Base-by-base conservation (phyloP, 352 stramenopile species). In the Pythium folliculosum region DNA sequence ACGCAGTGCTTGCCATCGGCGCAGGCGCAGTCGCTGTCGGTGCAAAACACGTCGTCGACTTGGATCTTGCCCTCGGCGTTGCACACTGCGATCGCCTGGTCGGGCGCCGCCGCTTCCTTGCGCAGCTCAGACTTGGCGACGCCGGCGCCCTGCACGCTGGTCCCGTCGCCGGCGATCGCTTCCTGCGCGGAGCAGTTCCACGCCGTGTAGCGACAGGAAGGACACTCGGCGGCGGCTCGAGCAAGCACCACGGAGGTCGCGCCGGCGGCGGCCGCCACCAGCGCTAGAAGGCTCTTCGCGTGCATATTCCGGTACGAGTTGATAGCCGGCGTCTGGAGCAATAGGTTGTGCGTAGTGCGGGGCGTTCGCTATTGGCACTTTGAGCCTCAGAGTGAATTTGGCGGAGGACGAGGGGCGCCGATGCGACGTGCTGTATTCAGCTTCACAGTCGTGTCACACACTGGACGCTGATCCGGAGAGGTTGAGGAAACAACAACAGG, bases 41-140 rank as follows among this genome's bases (percentile, higher is more conserved):
- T 78, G 44, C 87, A 95, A 60, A 95, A 92, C 13, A 95, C 81
- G 59, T 95, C 87, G 65, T 94, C 87, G 32, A 92, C 71, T 67
- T 93, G 84, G 52, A 95, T 90, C 13, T 70, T 64, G 35, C 82
- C 81, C 14, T 63, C 53, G 0, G 65, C 67, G 50, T 91, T 70
- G 60, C 87, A 95, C 55, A 95, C 87, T 27, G 77, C 35, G 6
- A 84, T 23, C 4, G 67, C 25, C 23, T 63, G 19, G 8, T 45
- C 35, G 21, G 47, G 37, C 47, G 25, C 19, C 5, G 44, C 23
- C 17, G 40, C 40, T 47, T 60, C 65, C 37, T 63, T 67, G 10
- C 65, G 58, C 48, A 71, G 44, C 32, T 71, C 65, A 35, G 35
- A 23, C 45, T 63, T 66, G 57, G 13, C 23, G 10, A 10, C 43